phyloP scores from a whole-genome alignment of 1,139 yeast genomes.

The Taphrina communis region DNA sequence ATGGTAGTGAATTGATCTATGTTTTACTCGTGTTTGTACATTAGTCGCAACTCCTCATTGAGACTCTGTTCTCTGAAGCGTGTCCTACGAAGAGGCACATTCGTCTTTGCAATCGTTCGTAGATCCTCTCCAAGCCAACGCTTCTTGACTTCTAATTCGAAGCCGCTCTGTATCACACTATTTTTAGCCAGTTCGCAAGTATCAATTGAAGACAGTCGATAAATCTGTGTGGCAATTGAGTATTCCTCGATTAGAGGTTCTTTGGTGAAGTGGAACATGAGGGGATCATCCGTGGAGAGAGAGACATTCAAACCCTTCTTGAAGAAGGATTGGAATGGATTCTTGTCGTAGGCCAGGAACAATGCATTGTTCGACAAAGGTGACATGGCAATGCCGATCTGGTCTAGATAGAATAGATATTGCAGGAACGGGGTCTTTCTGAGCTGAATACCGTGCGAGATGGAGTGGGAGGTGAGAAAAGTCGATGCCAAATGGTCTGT shows the following conservation, averaged over 20 bases:
- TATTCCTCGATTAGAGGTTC: conserved; percentile 98
- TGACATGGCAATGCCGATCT: conserved; percentile 98
- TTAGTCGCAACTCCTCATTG: conserved; percentile 11
- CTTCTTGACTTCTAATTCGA: conserved; percentile 79
- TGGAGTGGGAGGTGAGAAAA: conserved; percentile 85
- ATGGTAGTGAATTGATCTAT: too few species aligned
- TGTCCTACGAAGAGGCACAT: conserved; percentile 64
- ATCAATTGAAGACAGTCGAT: conserved; percentile 89
- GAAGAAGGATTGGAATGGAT: conserved; percentile 88
- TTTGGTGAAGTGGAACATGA: conserved; percentile 93
- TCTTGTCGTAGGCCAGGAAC: conserved; percentile 91
- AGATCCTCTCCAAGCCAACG: conserved; percentile 91
- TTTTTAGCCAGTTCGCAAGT: conserved; percentile 89
- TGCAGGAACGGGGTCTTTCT: conserved; percentile 95
- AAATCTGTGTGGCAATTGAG: conserved; percentile 96
- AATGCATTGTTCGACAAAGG: conserved; percentile 96
- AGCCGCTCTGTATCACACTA: conserved; percentile 90
- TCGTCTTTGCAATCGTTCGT: conserved; percentile 77
- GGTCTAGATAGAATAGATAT: conserved; percentile 88
- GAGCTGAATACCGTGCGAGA: conserved; percentile 90
- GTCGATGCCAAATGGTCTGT: conserved; percentile 95
- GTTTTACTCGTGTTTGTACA: conserved; percentile 11
- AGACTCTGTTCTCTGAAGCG: conserved; percentile 20
- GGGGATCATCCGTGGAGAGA: conserved; percentile 88
- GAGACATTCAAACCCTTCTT: conserved; percentile 92